Evolutionary conservation across 305 asterid species (phyloP), one percentile per base, ranked within the genome.

Genomic region (Fraxinus greggii): DNA sequence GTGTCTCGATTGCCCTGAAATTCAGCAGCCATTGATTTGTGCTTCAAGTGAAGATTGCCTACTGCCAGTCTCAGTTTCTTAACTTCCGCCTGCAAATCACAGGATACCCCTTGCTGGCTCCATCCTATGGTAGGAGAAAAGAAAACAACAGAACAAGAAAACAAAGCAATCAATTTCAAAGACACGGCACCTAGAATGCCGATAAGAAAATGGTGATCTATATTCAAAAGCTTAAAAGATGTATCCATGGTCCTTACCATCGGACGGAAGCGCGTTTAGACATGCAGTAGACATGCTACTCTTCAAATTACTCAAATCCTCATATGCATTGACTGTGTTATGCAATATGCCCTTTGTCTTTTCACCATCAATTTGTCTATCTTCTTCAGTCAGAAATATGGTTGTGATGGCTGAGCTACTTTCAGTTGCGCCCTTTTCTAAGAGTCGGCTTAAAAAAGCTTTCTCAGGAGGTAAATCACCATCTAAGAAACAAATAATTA

Each of bases 371-470:
- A 82, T 85, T 48, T 81, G 87, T 81, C 88, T 79, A 67, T 84
- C 90, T 73, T 83, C 93, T 78, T 85, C 91, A 19, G 70, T 73
- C 86, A 75, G 80, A 84, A 82, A 79, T 70, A 79, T 65, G 59
- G 65, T 38, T 81, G 83, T 80, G 78, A 86, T 82, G 56, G 92
- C 80, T 83, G 92, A 92, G 91, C 95, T 88, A 89, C 93, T 88
- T 84, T 92, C 97, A 78, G 97, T 91, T 80, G 97, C 96, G 78
- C 95, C 97, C 23, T 89, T 91, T 88, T 92, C 97, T 81, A 93
- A 42, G 79, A 92, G 94, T 81, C 94, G 92, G 87, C 91, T 88
- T 76, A 94, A 78, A 54, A 93, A 87, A 67, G 92, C 90, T 85
- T 92, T 91, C 79, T 89, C 94, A 4, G 90, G 88, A 76, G 86